Conservation (phyloP, 140 eudicot species). For the Anethum foeniculum region DNA sequence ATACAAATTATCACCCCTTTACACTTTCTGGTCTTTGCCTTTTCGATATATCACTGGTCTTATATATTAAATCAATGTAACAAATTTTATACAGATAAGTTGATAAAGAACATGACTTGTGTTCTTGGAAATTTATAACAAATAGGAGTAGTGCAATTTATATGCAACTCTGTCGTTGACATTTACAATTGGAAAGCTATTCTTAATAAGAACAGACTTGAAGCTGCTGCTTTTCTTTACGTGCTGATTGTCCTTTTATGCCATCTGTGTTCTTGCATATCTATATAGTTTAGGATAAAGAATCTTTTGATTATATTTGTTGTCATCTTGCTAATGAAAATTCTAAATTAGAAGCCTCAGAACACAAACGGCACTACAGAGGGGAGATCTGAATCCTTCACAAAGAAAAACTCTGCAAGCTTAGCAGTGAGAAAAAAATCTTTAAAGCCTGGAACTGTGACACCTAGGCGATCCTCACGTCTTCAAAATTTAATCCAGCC, state of each 20-base stretch:
- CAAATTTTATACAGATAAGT: background rate
- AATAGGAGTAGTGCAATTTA: background rate
- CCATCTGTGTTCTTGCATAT: background rate
- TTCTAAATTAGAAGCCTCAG: background rate
- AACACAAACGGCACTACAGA: background rate
- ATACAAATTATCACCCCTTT: background rate
- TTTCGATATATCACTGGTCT: background rate
- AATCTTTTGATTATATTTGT: background rate
- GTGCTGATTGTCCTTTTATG: background rate
- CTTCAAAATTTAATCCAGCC: background rate
- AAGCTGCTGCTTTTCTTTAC: background rate
- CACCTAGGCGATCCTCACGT: conserved; percentile 4
- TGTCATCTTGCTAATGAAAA: background rate
- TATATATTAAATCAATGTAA: background rate
- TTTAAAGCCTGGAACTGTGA: conserved; percentile 1
- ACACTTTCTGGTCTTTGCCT: background rate
- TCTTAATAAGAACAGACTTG: background rate
- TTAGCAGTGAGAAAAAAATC: background rate
- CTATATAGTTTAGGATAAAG: background rate
- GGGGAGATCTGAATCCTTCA: background rate
- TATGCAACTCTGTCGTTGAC: background rate
- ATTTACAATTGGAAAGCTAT: background rate
- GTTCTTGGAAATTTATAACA: background rate
- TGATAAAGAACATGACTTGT: background rate
- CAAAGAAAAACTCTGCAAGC: background rate